Base-by-base conservation (phyloP, 1,139 yeast species). In the Diutina rugosa region DNA sequence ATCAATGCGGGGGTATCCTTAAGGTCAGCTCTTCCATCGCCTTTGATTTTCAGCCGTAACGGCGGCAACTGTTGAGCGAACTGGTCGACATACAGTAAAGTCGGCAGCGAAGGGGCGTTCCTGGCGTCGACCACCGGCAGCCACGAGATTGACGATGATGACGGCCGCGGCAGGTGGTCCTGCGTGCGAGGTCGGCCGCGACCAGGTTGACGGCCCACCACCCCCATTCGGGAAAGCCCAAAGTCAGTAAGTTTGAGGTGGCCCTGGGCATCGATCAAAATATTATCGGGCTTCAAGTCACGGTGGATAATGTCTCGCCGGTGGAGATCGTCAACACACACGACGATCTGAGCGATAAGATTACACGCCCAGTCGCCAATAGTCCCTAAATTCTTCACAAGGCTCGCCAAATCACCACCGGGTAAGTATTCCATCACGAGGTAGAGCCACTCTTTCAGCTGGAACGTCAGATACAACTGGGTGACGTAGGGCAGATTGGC, bases 381-480 rank as follows among this genome's bases (percentile, higher is more conserved):
- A 1, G 86, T 85, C 0, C 95, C 96, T 67, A 91, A 74, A 68
- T 84, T 83, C 63, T 89, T 88, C 41, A 95, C 72, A 55, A 95
- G 72, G 0, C 96, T 87, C 0, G 97, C 95, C 66, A 95, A 82
- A 68, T 95, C 99, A 35, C 99, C 99, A 48, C 99, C 99, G 63
- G 88, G 90, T 55, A 93, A 73, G 67, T 90, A 95, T 67, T 95
- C 99, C 98, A 95, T 93, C 1, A 95, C 99, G 62, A 95, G 74
- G 65, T 89, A 95, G 32, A 95, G 74, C 65, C 87, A 90, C 61
- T 90, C 95, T 57, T 82, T 82, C 58, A 90, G 88, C 70, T 95
- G 99, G 67, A 95, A 95, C 46, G 96, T 87, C 56, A 87, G 87
- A 66, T 85, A 89, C 48, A 95, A 74, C 64, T 87, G 91, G 0